These are phyloP conservation scores for Alnus rubra DNA, from an alignment of 306 rosid species.

Conservation along the genomic window DNA sequence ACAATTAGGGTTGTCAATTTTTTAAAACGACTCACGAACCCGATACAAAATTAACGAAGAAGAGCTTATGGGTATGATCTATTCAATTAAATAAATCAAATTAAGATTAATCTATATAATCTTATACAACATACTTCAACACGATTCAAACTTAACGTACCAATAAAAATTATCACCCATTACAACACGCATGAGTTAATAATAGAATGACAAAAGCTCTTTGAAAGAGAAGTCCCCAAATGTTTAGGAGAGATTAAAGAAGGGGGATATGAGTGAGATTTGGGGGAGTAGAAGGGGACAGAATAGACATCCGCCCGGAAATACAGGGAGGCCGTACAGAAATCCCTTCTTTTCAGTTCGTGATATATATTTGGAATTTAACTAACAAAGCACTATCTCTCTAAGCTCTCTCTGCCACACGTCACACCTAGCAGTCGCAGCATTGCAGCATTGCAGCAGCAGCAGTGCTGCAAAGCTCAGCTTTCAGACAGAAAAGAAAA, in stretches of 20 bases:
- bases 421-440: constrained; percentile 86
- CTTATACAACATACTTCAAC: too few relatives aligned
- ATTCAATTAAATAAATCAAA: too few relatives aligned
- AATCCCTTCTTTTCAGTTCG: constrained; percentile 41
- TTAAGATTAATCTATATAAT: too few relatives aligned
- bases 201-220: too few relatives aligned
- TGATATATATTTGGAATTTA: constrained; percentile 40
- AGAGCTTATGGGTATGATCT: too few relatives aligned
- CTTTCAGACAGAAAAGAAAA: constrained; percentile 40
- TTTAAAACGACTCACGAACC: too few relatives aligned
- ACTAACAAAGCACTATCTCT: constrained; percentile 40
- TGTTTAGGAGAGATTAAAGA: background rate
- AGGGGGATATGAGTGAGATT: constrained; percentile 76
- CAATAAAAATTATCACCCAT: too few relatives aligned
- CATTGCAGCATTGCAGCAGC: constrained; percentile 76
- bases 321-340: constrained; percentile 85
- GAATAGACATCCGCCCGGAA: constrained; percentile 97
- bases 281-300: constrained; percentile 89
- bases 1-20: too few relatives aligned
- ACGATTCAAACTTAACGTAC: too few relatives aligned
- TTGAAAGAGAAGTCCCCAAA: too few relatives aligned
- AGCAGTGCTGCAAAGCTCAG: constrained; percentile 56
- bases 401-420: constrained; percentile 63
- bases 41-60: too few relatives aligned
- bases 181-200: too few relatives aligned